Conservation (phyloP, 2,329 filamentous ascomycete genomes). For the Colletotrichum liriopes region DNA sequence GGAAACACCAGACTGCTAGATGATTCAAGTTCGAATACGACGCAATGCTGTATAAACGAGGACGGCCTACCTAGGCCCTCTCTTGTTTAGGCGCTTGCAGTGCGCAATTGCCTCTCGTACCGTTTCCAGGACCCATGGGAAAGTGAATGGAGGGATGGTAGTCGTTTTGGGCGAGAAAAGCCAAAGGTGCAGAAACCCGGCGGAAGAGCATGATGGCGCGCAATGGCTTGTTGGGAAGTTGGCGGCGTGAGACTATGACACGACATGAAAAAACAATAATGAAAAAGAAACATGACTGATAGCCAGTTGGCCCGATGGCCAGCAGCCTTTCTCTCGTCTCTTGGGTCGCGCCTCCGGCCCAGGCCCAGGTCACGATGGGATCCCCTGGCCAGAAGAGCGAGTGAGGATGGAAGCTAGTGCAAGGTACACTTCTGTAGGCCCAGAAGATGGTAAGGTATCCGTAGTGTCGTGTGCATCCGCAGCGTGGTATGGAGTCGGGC, state of each 20-base stretch:
- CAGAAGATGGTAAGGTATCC: background rate
- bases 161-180: background rate
- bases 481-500: background rate
- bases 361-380: background rate
- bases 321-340: background rate
- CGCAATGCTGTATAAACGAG: background rate
- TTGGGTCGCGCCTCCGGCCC: background rate
- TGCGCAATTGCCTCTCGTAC: background rate
- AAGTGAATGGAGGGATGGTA: background rate
- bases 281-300: background rate
- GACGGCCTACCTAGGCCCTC: background rate
- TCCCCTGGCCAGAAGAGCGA: background rate
- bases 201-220: background rate
- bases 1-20: background rate
- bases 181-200: background rate
- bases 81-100: background rate
- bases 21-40: background rate
- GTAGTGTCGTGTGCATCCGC: background rate
- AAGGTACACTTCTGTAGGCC: background rate
- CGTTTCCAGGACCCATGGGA: background rate
- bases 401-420: conserved; percentile 8
- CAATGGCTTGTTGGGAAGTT: conserved; percentile 7
- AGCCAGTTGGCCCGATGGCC: background rate
- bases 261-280: background rate
- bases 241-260: conserved; percentile 3